Conservation (phyloP, 2,329 filamentous ascomycete species). For the Epichloe aotearoae region DNA sequence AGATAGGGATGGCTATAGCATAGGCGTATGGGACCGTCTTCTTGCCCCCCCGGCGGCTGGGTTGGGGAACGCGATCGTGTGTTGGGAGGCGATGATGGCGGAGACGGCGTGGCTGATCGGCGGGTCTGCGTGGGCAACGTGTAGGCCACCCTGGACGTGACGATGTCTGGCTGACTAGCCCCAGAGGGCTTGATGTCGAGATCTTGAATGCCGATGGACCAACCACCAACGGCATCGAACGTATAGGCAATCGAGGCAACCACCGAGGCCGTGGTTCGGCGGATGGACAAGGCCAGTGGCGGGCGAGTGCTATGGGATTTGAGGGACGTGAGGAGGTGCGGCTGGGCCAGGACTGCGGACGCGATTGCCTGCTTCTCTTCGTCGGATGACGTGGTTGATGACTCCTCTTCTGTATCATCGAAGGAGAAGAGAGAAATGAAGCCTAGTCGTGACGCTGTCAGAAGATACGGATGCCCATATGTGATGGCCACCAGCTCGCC, state of each 20-base stretch:
- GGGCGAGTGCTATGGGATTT: conserved; percentile 67
- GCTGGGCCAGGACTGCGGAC: conserved; percentile 10
- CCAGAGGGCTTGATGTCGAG: conserved; percentile 43
- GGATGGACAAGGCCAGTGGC: conserved; percentile 71
- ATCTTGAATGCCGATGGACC: conserved; percentile 88
- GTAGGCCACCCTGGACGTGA: conserved; percentile 23
- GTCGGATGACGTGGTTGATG: not conserved
- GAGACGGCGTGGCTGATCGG: conserved; percentile 7
- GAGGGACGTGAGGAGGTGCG: conserved; percentile 56
- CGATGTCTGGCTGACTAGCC: conserved; percentile 14
- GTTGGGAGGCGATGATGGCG: conserved; percentile 5
- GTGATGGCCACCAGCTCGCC: conserved; percentile 59
- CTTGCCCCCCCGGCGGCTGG: conserved; percentile 4
- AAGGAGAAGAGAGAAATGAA: conserved; percentile 67
- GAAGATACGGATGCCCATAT: conserved; percentile 58
- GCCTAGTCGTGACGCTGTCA: conserved; percentile 65
- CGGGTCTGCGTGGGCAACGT: conserved; percentile 20
- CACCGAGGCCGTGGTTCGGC: conserved; percentile 48
- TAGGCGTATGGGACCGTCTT: conserved; percentile 44
- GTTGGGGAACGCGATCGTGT: conserved; percentile 6
- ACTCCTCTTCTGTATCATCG: conserved; percentile 12
- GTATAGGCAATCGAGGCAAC: conserved; percentile 83
- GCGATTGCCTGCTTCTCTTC: not conserved
- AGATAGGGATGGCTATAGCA: conserved; percentile 75
- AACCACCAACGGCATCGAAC: conserved; percentile 64